Base-by-base conservation (phyloP, 257 asterid genomes). In the Solanum sejunctum region DNA sequence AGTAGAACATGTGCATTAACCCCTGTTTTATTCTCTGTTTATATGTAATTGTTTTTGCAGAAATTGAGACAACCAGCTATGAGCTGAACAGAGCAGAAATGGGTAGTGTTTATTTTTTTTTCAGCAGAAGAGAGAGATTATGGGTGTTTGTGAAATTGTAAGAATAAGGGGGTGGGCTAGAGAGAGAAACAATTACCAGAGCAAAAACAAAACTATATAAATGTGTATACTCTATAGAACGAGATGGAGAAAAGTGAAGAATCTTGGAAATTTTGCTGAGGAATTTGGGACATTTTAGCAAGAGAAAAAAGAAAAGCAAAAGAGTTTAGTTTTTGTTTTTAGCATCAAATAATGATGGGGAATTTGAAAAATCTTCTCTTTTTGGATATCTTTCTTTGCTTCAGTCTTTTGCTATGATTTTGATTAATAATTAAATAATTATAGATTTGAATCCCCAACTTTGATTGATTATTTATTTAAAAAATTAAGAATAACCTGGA, bases 1-100 rank as follows among this genome's bases (percentile, higher is more conserved):
- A 63, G 39, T 41, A 64, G 58, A 61, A n/a, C 47, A 56, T 67
- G 85, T 52, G 81, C 64, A 58, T 67, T 64, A 52, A 52, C 13
- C 49, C 2, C 49, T 78, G 45, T 77, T 77, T 77, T 78, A 52
- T 49, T 83, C 10, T 83, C 10, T 66, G n/a, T 23, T 28, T 49
- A 75, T 47, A 28, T 75, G 41, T 47, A 18, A 23, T 23, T 66
- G 52, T 63, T 28, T 61, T 67, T 83, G 67, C 78, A 51, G 55
- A 83, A 71, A 66, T 71, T 78, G 83, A 78, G 83, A 78, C 83
- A 78, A 78, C 83, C 64, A 78, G 83, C 52, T 52, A 78, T 10
- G 83, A 52, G 83, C 83, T 78, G 83, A 78, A 28, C 83, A 26
- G 83, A 78, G 49, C 83, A 52, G 83, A 78, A 78, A 52, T 78